phyloP scores from a whole-genome alignment of 306 rosid genomes.

The Acacia melanoxylon region DNA sequence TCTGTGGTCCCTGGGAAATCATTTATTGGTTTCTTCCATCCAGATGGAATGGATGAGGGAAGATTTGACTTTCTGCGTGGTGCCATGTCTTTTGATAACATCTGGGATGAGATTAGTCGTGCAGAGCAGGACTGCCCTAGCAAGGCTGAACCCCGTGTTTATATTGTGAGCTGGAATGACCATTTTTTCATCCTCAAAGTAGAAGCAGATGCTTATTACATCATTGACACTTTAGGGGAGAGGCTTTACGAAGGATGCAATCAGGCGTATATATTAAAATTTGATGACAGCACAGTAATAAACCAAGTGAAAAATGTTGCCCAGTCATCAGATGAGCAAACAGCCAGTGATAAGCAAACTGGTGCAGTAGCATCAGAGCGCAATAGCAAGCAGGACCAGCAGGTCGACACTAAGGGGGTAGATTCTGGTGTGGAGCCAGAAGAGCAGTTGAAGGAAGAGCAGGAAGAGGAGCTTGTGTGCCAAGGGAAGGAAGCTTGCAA shows the following conservation, averaged over 20 bases:
- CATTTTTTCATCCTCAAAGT: conserved; percentile 98
- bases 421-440: conserved; percentile 46
- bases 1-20: conserved; percentile 76
- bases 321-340: conserved; percentile 59
- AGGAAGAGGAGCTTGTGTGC: conserved; percentile 67
- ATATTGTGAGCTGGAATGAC: conserved; percentile 94
- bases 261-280: conserved; percentile 91
- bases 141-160: conserved; percentile 65
- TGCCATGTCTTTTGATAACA: conserved; percentile 96
- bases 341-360: conserved; percentile 44
- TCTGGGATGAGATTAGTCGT: conserved; percentile 93
- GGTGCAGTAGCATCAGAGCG: conserved; percentile 47
- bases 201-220: conserved; percentile 82
- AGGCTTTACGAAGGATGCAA: conserved; percentile 95
- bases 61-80: conserved; percentile 86
- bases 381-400: conserved; percentile 50
- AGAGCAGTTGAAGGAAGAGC: conserved; percentile 44
- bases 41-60: conserved; percentile 92
- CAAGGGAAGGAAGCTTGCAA: conserved; percentile 93
- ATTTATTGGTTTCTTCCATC: conserved; percentile 91
- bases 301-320: conserved; percentile 48
- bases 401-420: conserved; percentile 43
- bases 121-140: conserved; percentile 50
- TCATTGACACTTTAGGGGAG: conserved; percentile 94
- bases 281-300: conserved; percentile 64